These are phyloP conservation scores for Pseudogymnoascus sp. DNA, from an alignment of 2,329 filamentous ascomycete species.

Conservation along the genomic window DNA sequence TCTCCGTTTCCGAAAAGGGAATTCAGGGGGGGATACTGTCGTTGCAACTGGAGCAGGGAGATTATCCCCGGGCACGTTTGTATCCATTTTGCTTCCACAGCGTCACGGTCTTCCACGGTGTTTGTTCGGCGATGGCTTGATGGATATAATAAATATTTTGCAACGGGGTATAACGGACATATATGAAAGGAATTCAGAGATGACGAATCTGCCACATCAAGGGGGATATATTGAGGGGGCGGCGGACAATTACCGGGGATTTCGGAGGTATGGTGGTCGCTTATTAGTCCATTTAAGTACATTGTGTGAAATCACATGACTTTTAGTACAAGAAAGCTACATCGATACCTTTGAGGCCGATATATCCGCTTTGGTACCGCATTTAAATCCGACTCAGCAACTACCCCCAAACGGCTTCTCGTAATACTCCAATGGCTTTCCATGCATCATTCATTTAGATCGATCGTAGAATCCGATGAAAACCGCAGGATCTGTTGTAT, in stretches of 20 bases:
- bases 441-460: background rate
- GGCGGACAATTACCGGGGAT: background rate
- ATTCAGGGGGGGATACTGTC: background rate
- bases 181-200: background rate
- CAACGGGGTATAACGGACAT: background rate
- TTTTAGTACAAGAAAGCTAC: background rate
- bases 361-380: background rate
- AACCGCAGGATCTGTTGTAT: background rate
- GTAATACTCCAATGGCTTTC: background rate
- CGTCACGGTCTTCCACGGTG: background rate
- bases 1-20: constrained; percentile 22
- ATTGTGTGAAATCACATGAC: background rate
- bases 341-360: background rate
- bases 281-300: background rate
- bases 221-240: background rate
- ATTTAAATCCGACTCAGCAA: background rate
- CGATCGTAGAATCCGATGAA: background rate
- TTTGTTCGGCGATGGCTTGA: background rate
- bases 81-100: background rate
- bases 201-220: background rate
- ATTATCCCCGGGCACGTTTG: background rate
- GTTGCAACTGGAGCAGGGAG: background rate
- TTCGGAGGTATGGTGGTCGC: background rate
- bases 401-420: background rate
- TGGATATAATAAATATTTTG: background rate